These are phyloP conservation scores for Citrus maxima DNA, from an alignment of 345 rosid genomes.

Conservation along the genomic window DNA sequence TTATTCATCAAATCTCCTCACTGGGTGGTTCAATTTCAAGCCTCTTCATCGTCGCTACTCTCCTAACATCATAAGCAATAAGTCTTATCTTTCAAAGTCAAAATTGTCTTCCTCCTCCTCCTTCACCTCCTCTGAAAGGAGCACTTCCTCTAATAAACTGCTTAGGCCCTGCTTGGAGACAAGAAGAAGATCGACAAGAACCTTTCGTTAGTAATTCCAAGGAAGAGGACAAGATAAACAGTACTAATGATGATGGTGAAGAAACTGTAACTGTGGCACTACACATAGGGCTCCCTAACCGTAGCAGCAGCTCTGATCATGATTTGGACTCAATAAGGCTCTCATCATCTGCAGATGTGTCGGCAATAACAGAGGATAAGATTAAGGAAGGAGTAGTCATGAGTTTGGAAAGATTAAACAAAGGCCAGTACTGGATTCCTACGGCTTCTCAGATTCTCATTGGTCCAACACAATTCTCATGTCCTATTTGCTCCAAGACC, in stretches of 20 bases:
- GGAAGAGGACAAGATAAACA: constrained; percentile 14
- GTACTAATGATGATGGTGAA: not conserved
- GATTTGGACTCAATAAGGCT: constrained; percentile 14
- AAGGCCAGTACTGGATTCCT: constrained; percentile 62
- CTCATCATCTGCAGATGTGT: constrained; percentile 10
- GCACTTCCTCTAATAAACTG: constrained; percentile 42
- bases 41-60: constrained; percentile 22
- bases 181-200: constrained; percentile 23
- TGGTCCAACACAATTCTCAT: constrained; percentile 60
- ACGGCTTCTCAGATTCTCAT: constrained; percentile 58
- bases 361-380: not conserved
- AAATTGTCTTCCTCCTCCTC: not conserved
- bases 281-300: constrained; percentile 44
- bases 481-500: constrained; percentile 53
- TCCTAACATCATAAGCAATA: constrained; percentile 1
- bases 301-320: constrained; percentile 9
- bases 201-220: constrained; percentile 23
- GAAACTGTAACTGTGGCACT: constrained; percentile 29
- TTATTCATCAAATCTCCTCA: constrained; percentile 29
- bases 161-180: constrained; percentile 25
- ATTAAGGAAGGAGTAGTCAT: constrained; percentile 13
- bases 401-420: constrained; percentile 13
- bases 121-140: constrained; percentile 24
- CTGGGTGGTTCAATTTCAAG: constrained; percentile 34
- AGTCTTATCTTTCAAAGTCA: constrained; percentile 2